Base-by-base conservation (phyloP, 352 stramenopile species). In the Phytophthora rubi region DNA sequence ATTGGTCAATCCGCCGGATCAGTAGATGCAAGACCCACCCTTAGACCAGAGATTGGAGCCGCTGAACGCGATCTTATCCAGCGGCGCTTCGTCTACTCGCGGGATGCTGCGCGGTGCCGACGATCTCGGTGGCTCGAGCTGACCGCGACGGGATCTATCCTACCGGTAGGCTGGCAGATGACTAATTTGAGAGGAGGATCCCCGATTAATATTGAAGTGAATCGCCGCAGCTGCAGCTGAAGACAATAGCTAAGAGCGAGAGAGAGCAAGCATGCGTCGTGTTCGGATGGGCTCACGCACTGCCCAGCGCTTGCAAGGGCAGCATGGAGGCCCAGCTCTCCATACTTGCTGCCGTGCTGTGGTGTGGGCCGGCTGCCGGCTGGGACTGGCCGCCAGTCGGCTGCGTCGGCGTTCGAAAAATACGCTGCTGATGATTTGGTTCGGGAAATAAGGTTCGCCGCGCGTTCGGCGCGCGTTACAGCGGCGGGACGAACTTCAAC, bases 21-120 rank as follows among this genome's bases (percentile, higher is more conserved):
- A 21, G 18, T 21, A 21, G 18, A 21, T 21, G 18, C 18, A 21
- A 21, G 18, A 21, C 18, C 18, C 18, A 21, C 18, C 18, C 18
- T 21, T 62, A 44, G 53, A 62, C 44, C 62, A 68, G 61, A 68
- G 51, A 55, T 26, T 26, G 23, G 1, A 26, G 44, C 10, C 49
- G 49, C 18, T 55, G 49, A 9, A 23, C 49, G 49, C 33, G 26
- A 53, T 58, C 42, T 61, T 67, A 54, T 60, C 35, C 28, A 60
- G 35, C 16, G 42, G 18, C 30, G 42, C 18, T 62, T 57, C 32
- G 44, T 68, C 42, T 58, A 57, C 51, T 4, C 56, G 23, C 16
- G 8, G 26, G 26, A 26, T 26, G 23, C 23, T 7, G 18, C 48
- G 6, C 6, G 23, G 16, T 30, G n/a, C 3, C 2, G 45, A 7